Base-by-base conservation (phyloP, 1,284 basidiomycete genomes). In the Ceratobasidium sp. region DNA sequence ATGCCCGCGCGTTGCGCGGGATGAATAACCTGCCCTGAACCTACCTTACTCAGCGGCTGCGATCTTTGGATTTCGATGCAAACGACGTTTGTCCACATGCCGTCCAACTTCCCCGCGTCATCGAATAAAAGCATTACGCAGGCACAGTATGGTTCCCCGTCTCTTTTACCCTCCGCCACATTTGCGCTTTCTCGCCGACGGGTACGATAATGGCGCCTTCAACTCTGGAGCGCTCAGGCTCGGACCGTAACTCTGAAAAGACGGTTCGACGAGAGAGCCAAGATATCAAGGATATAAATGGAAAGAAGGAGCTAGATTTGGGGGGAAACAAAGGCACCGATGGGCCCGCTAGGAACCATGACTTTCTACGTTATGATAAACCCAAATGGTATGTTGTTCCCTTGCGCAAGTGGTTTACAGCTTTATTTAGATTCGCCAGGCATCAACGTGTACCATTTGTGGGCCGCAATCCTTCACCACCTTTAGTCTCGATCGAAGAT, bases 401-500 rank as follows among this genome's bases (percentile, higher is more conserved):
- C 40, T 4, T 29, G 17, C 22, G 2, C 22, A 49, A 27, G 56
- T 40, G 64, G 25, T 45, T 4, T 32, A 20, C 25, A 67, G 57
- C 42, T 58, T 35, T 20, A 60, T 42, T 7, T 29, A 27, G n/a
- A 40, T 42, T 8, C 13, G 10, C 2, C 54, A 67, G 64, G 64
- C 54, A 40, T 29, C 64, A 67, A 45, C 67, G 35, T 20, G 75
- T 75, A 15, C 69, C 76, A 22, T 69, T 76, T 65, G 57, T 74
- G 20, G 72, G 72, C 27, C 69, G 70, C 35, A 71, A 78, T 22
- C 80, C 82, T 0, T 82, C 84, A 0, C 82, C 84, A 0, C 78
- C 85, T 1, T 82, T 81, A 22, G 77, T 76, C 3, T 83, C 82
- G n/a, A 76, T 88, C 68, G 85, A 87, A 71, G 84, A 85, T 62